A percentile compares a stretch with the other conserved stretches of the same genome.
phyloP scores from a whole-genome alignment of 2,329 filamentous ascomycete genomes.

The Colletotrichum gigasporum region DNA sequence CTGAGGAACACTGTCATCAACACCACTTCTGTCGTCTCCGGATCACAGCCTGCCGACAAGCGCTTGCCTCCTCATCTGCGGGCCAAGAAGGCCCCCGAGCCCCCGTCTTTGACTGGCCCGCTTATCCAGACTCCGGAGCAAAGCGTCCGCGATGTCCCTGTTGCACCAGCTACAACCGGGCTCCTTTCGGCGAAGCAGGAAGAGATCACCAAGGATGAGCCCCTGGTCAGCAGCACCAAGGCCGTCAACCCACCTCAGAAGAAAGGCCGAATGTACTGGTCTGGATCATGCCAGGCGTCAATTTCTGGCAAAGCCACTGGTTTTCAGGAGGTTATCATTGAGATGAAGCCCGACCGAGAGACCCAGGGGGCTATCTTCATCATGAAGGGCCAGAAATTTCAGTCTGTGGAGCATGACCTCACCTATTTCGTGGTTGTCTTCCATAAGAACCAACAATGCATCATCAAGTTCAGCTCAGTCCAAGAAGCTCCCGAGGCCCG shows the following conservation, averaged over 20 bases:
- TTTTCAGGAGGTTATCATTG: neutral
- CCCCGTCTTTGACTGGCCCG: neutral
- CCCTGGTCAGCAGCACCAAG: too few species aligned
- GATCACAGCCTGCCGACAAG: neutral
- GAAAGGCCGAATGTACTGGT: too few species aligned
- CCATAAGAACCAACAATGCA: neutral
- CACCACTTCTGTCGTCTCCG: neutral
- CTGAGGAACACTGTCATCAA: neutral
- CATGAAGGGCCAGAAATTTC: neutral
- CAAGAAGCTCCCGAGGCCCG: neutral
- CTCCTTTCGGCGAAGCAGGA: too few species aligned
- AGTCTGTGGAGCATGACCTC: too few species aligned
- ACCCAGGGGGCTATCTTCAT: neutral
- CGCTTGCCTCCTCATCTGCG: conserved; percentile 10
- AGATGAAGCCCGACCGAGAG: neutral
- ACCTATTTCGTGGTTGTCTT: too few species aligned
- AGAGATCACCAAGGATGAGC: too few species aligned
- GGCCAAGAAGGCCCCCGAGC: neutral
- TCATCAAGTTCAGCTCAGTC: neutral
- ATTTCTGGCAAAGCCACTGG: neutral
- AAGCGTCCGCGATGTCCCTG: too few species aligned
- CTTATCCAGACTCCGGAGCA: too few species aligned
- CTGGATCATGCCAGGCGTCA: neutral
- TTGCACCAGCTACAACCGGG: too few species aligned
- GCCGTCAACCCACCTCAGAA: too few species aligned